Conservation (phyloP, 495 filamentous ascomycete genomes). For the Xylaria telfairii region DNA sequence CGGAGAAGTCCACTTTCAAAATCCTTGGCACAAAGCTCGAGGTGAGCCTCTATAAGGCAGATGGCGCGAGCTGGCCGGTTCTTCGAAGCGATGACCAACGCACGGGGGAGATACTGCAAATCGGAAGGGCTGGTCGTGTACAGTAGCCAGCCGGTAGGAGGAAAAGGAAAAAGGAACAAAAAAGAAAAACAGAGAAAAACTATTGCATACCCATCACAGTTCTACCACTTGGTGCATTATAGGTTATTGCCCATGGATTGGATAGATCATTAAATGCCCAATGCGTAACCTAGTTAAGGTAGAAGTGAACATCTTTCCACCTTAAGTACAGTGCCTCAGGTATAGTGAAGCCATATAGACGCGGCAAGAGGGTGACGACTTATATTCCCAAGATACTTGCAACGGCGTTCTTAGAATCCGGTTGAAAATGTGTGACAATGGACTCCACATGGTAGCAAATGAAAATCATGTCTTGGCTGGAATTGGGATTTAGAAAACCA, state of each 20-base stretch:
- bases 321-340: neutral
- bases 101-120: slow-evolving; percentile 81
- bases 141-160: slow-evolving; percentile 38
- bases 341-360: neutral
- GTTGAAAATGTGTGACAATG: neutral
- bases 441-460: neutral
- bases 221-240: neutral
- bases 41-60: slow-evolving; percentile 79
- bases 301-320: neutral
- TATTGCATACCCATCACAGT: neutral
- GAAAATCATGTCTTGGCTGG: neutral
- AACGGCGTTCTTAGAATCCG: neutral
- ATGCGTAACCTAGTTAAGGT: neutral
- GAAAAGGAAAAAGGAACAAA: neutral
- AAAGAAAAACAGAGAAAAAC: neutral
- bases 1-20: slow-evolving; percentile 75
- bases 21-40: slow-evolving; percentile 97
- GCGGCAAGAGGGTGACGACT: neutral
- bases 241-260: neutral
- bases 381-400: neutral
- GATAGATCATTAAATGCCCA: neutral
- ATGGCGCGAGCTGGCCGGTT: slow-evolving; percentile 88
- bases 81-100: slow-evolving; percentile 80
- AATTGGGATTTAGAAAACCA: neutral
- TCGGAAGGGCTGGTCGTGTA: slow-evolving; percentile 76